These are phyloP conservation scores for Chlorella vulgaris DNA, from an alignment of 139 green algal species.

Conservation along the genomic window DNA sequence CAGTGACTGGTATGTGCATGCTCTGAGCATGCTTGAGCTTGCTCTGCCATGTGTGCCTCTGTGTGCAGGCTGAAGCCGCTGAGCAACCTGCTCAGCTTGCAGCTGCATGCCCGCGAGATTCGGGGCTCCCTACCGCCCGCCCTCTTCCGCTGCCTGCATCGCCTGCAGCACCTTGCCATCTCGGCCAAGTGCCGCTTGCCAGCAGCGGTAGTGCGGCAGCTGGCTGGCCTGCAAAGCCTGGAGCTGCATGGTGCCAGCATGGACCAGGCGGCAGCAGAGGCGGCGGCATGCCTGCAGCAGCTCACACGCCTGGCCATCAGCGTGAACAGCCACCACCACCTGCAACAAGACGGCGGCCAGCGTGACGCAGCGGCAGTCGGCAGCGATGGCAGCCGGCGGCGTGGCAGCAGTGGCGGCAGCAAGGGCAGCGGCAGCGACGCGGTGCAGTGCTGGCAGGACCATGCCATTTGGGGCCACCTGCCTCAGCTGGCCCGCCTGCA, in stretches of 20 bases:
- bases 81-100: constrained; percentile 35
- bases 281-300: constrained; percentile 6
- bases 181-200: constrained; percentile 32
- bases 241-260: constrained; percentile 29
- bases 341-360: not conserved
- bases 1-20: not conserved
- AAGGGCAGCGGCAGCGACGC: not conserved
- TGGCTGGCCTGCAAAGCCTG: constrained; percentile 24
- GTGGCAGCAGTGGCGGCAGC: not conserved
- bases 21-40: not conserved
- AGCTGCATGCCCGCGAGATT: constrained; percentile 29
- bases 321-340: not conserved
- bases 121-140: constrained; percentile 19
- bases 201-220: constrained; percentile 22
- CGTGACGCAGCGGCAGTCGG: not conserved
- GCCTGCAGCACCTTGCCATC: constrained; percentile 31
- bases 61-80: constrained; percentile 34
- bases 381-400: not conserved
- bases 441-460: constrained; percentile 30
- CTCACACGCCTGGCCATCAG: constrained; percentile 27
- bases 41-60: not conserved
- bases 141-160: constrained; percentile 22
- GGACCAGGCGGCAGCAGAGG: not conserved
- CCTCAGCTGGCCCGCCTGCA: constrained; percentile 18
- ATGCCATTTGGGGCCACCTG: constrained; percentile 19